Base-by-base conservation (phyloP, 2,329 filamentous ascomycete species). In the Didymella exigua region DNA sequence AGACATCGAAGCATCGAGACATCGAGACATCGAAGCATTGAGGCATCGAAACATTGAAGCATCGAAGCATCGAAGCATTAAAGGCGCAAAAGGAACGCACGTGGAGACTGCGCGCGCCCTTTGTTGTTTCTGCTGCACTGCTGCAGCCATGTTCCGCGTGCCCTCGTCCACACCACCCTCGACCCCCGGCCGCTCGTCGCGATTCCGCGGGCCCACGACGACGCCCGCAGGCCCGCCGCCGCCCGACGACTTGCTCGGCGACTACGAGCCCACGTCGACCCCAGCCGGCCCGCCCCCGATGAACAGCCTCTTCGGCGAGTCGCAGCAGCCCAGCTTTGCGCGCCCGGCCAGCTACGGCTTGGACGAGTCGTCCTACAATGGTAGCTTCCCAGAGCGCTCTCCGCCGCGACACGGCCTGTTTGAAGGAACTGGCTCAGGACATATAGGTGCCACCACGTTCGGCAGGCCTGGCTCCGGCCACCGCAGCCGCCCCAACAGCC, bases 181-280 rank as follows among this genome's bases (percentile, higher is more conserved):
- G 7, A 76, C 73, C 7, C 74, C 73, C 31, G 67, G 67, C 44
- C 65, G 63, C 58, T 59, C 65, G n/a, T 62, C 61, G 47, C 63
- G 62, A 47, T 53, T 49, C 36, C 56, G 67, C 58, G 71, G 74
- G 34, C 76, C 81, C 38, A 85, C 84, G 5, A 85, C 82, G 18
- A 86, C 84, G 14, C 84, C 84, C 47, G 82, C 81, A 41, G 84
- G 82, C 34, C 79, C 77, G 54, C 83, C 77, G 54, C 83, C 84
- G 1, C 83, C 82, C 23, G 82, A 81, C 38, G 44, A 57, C 10
- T 65, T 66, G 13, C 59, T 78, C 76, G 49, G 72, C 71, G 62
- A 62, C 19, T 58, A 78, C 76, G 54, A 73, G 72, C 58, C 67
- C 38, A 85, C 83, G n/a, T 84, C 84, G 49, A 85, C 83, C 19